Evolutionary conservation across 2,329 filamentous ascomycete species (phyloP).

Genomic region (Neonectria neomacrospora): DNA sequence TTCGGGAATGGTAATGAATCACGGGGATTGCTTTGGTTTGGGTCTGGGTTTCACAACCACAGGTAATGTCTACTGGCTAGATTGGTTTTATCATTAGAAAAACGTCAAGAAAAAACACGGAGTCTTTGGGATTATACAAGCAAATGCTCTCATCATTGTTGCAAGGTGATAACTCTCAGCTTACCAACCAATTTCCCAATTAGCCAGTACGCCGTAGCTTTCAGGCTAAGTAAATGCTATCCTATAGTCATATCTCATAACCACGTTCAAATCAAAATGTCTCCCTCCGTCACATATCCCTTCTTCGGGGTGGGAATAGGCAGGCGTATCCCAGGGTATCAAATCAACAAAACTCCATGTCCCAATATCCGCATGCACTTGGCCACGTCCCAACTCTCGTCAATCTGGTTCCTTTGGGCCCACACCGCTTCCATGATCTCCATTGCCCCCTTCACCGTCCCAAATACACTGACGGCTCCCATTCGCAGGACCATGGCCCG

Average conservation of each 20-base stretch:
- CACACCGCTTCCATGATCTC: slow-evolving; percentile 61
- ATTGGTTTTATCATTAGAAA: slow-evolving; percentile 36
- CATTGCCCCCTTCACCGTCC: slow-evolving; percentile 56
- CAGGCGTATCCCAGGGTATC: slow-evolving; percentile 38
- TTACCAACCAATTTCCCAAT: not conserved
- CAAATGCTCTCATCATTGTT: not conserved
- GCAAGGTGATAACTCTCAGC: slow-evolving; percentile 3
- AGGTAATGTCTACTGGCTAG: slow-evolving; percentile 47
- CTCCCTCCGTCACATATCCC: not conserved
- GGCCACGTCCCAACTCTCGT: slow-evolving; percentile 57
- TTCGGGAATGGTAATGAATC: slow-evolving; percentile 26
- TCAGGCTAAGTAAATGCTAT: not conserved
- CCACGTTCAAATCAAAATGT: slow-evolving; percentile 2
- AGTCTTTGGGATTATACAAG: slow-evolving; percentile 18
- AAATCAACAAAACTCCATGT: slow-evolving; percentile 54
- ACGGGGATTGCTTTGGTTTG: slow-evolving; percentile 29
- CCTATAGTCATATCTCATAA: slow-evolving; percentile 6
- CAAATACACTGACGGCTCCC: slow-evolving; percentile 57
- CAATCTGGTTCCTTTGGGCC: slow-evolving; percentile 52
- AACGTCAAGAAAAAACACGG: slow-evolving; percentile 29
- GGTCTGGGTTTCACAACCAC: slow-evolving; percentile 25
- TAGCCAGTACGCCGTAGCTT: slow-evolving; percentile 1
- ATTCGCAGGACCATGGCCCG: slow-evolving; percentile 54
- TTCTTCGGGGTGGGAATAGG: not conserved
- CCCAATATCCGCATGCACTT: slow-evolving; percentile 56